Evolutionary conservation across 345 rosid species (phyloP), one percentile per base, ranked within the genome.

Genomic region (Murraya paniculata): DNA sequence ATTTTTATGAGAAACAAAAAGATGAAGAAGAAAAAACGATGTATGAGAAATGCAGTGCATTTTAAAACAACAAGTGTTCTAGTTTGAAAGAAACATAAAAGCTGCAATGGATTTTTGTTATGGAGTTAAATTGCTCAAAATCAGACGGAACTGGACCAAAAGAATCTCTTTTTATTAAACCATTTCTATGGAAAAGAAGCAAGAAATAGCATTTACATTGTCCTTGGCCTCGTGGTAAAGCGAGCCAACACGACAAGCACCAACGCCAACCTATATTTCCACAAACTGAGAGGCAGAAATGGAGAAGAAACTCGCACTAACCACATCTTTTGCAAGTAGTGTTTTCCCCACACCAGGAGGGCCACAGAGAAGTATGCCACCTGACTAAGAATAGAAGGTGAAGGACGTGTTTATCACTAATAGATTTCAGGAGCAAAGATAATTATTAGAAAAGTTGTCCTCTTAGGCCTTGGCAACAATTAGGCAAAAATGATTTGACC

Each of bases 251-350:
- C 97, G 97, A 81, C 97, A 91, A 73, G 97, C 97, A 80, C 97
- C 98, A 18, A 94, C 98, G 48, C 98, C 98, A 58, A 94, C 98
- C 78, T 93, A 94, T 85, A 94, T 93, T 85, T 94, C 98, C 66
- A 94, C 97, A 86, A 94, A 94, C 81, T 94, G 98, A 74, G 98
- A 91, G 56, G 98, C 98, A 48, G 98, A 94, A n/a, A 94, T 93
- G 69, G 97, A 94, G 86, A 94, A 94, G 92, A 93, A 93, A 82
- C 91, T 91, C 66, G 93, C 98, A 77, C 98, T 97, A 82, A 97
- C 97, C 80, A 94, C 98, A 83, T 97, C 98, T 90, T 93, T 93
- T 70, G 97, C 98, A 61, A 94, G 87, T 71, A 94, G 86, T 58
- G 97, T 93, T 83, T 94, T 94, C 72, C 97, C 98, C 41, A 94